Evolutionary conservation across 805 yeast genomes (phyloP).

Genomic region (Yarrowia yakushimensis): DNA sequence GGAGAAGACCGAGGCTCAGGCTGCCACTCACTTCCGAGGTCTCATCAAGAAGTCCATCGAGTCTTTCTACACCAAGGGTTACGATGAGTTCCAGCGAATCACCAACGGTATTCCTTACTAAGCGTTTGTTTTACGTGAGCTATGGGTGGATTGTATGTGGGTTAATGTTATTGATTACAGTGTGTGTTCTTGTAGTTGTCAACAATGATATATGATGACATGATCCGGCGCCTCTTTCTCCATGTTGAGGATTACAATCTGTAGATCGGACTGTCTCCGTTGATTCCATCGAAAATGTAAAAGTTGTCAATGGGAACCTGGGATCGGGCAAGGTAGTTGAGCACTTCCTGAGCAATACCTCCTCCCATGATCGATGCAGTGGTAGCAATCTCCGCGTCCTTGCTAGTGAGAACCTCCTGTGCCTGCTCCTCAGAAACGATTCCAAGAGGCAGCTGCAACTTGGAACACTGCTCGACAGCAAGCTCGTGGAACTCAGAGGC

Average conservation of each 20-base stretch:
- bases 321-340: conserved; percentile 70
- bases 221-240: neutral
- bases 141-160: neutral
- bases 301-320: conserved; percentile 82
- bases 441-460: conserved; percentile 47
- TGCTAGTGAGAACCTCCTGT: conserved; percentile 35
- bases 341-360: conserved; percentile 81
- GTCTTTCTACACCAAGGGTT: conserved; percentile 85
- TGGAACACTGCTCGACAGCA: neutral
- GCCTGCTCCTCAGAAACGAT: conserved; percentile 43
- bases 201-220: too few relatives aligned
- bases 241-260: conserved; percentile 36
- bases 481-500: neutral
- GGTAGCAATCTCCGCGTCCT: conserved; percentile 67
- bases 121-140: neutral
- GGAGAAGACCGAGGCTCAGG: conserved; percentile 75
- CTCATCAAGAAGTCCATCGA: conserved; percentile 80
- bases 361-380: conserved; percentile 89
- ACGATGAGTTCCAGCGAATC: conserved; percentile 93
- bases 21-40: conserved; percentile 69
- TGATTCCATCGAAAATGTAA: conserved; percentile 68
- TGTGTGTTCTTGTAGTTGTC: neutral
- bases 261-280: conserved; percentile 75
- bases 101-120: conserved; percentile 96
- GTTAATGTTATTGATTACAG: neutral